These are phyloP conservation scores for Blastocystis sp. DNA, from an alignment of 352 stramenopile species.

Conservation along the genomic window DNA sequence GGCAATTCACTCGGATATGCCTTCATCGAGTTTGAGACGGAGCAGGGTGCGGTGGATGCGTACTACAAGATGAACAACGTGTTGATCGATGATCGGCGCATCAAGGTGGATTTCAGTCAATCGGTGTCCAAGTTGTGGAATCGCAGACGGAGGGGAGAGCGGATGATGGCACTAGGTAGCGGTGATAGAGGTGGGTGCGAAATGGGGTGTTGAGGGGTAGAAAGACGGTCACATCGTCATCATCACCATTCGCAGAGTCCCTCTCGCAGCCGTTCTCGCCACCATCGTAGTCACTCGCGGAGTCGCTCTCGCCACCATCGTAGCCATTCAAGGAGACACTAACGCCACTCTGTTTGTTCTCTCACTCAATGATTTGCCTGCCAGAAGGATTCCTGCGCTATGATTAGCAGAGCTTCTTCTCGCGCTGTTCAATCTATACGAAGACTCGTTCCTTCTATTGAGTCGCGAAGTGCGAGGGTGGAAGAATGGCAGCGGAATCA, in stretches of 20 bases:
- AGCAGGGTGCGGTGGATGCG: conserved; percentile 84
- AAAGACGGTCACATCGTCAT: conserved; percentile 24
- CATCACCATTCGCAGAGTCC: conserved; percentile 23
- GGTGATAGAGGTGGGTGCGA: conserved; percentile 4
- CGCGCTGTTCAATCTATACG: no score
- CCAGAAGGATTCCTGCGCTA: no score
- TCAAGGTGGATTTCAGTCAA: conserved; percentile 93
- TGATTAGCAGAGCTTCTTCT: no score
- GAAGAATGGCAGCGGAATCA: no score
- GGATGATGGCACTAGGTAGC: conserved; percentile 18
- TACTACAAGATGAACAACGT: conserved; percentile 99
- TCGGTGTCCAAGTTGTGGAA: conserved; percentile 96
- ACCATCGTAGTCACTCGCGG: conserved; percentile 19
- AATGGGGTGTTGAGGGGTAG: not conserved
- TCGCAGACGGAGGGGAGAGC: conserved; percentile 71
- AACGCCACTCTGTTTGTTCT: no score
- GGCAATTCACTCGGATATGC: conserved; percentile 94
- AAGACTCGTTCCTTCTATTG: no score
- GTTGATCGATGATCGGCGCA: conserved; percentile 92
- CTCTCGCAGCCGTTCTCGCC: not conserved
- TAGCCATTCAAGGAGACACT: not conserved
- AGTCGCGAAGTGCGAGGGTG: no score
- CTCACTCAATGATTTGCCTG: no score
- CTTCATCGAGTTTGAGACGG: conserved; percentile 94
- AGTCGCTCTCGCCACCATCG: not conserved